Percentiles rank a stretch among this genome's conserved stretches.
phyloP scores from a whole-genome alignment of 495 filamentous ascomycete species.

The Talaromyces wortmannii region DNA sequence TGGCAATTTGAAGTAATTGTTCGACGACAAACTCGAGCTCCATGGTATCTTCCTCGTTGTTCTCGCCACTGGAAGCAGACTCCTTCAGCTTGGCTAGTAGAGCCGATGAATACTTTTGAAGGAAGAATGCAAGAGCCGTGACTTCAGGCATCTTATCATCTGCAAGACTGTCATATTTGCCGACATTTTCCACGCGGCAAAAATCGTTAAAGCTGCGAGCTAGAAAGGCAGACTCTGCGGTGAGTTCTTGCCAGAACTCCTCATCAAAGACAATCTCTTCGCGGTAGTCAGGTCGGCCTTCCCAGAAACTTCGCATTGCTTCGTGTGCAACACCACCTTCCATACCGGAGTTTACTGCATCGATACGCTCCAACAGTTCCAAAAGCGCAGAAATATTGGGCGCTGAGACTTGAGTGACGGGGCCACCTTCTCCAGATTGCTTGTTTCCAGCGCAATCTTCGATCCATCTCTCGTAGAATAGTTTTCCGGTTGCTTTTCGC shows the following conservation, averaged over 20 bases:
- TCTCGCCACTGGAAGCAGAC: constrained; percentile 47
- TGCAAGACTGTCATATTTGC: constrained; percentile 60
- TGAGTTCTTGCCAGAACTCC: constrained; percentile 79
- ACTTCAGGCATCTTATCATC: constrained; percentile 96
- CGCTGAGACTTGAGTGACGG: constrained; percentile 40
- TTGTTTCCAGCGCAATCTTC: constrained; percentile 77
- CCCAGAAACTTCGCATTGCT: constrained; percentile 95
- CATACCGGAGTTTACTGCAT: constrained; percentile 80
- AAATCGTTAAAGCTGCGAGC: constrained; percentile 90
- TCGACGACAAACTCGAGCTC: constrained; percentile 93
- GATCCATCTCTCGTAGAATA: constrained; percentile 94
- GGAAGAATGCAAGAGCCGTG: constrained; percentile 75
- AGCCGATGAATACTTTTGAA: constrained; percentile 70
- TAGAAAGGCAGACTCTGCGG: constrained; percentile 80
- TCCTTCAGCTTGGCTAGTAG: constrained; percentile 62
- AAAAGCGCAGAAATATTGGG: constrained; percentile 72
- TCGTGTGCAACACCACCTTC: constrained; percentile 86
- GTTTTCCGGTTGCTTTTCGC: constrained; percentile 77
- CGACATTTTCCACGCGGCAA: constrained; percentile 64
- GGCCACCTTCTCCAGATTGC: constrained; percentile 32
- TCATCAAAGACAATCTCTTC: constrained; percentile 77
- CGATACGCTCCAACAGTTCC: constrained; percentile 89
- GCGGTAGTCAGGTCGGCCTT: constrained; percentile 83
- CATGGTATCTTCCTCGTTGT: constrained; percentile 71
- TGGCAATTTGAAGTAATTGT: constrained; percentile 87